These are phyloP conservation scores for Bryum argenteum DNA, from an alignment of 225 moss, liverwort and hornwort genomes.

Conservation along the genomic window DNA sequence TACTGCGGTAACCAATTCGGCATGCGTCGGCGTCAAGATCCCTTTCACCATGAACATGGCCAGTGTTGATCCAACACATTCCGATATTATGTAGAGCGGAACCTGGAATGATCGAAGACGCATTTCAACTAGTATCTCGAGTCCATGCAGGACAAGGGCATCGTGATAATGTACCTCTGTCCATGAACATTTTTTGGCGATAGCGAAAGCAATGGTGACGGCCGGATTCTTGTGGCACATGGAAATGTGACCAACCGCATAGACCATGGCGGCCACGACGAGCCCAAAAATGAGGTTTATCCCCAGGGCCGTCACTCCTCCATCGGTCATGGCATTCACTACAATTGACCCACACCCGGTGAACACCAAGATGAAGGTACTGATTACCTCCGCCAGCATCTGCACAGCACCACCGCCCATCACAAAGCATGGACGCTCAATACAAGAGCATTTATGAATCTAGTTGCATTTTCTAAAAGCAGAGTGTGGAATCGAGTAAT, in stretches of 20 bases:
- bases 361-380: conserved; percentile 64
- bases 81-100: conserved; percentile 55
- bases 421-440: too few relatives aligned
- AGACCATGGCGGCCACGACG: conserved; percentile 53
- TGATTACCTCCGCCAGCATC: conserved; percentile 56
- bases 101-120: conserved; percentile 58
- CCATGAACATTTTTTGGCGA: conserved; percentile 52
- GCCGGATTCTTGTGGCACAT: conserved; percentile 59
- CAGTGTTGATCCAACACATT: conserved; percentile 52
- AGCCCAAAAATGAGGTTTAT: conserved; percentile 50
- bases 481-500: too few relatives aligned
- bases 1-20: too few relatives aligned
- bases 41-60: conserved; percentile 64
- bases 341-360: conserved; percentile 55
- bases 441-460: too few relatives aligned
- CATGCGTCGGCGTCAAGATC: conserved; percentile 35
- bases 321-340: conserved; percentile 45
- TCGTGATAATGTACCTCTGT: conserved; percentile 16
- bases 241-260: conserved; percentile 61
- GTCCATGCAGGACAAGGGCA: too few relatives aligned
- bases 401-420: not conserved
- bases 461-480: too few relatives aligned
- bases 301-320: conserved; percentile 53
- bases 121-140: too few relatives aligned
- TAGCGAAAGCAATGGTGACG: conserved; percentile 50